Conservation (phyloP, 352 stramenopile species). For the Globisporangium nunn region DNA sequence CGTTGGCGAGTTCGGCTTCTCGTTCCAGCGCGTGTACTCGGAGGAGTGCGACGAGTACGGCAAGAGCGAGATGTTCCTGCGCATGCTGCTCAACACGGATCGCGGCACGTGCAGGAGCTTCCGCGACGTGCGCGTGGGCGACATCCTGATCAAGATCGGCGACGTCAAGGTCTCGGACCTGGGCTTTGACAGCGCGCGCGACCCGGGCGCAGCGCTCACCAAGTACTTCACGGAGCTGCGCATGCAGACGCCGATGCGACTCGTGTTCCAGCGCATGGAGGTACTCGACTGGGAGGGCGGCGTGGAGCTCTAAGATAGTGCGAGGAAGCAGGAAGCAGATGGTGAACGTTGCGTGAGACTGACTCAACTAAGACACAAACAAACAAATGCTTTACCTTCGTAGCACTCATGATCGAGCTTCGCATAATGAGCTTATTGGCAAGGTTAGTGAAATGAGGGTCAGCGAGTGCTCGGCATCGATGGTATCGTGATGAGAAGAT, state of each 20-base stretch:
- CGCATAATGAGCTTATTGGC: too few relatives aligned
- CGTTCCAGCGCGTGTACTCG: slow-evolving; percentile 60
- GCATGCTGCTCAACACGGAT: slow-evolving; percentile 73
- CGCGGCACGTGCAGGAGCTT: slow-evolving; percentile 62
- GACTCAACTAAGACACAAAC: neutral
- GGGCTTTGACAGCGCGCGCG: slow-evolving; percentile 27
- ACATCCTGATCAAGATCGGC: slow-evolving; percentile 59
- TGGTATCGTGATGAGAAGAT: too few relatives aligned
- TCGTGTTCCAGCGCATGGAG: slow-evolving; percentile 68
- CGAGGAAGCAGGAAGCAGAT: neutral
- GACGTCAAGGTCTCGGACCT: slow-evolving; percentile 55
- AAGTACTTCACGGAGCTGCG: slow-evolving; percentile 64
- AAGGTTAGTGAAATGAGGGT: too few relatives aligned
- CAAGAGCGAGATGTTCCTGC: slow-evolving; percentile 44
- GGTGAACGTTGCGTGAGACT: neutral
- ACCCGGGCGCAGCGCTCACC: slow-evolving; percentile 43
- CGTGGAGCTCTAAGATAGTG: slow-evolving; percentile 37
- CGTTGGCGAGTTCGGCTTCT: slow-evolving; percentile 64
- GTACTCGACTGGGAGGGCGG: slow-evolving; percentile 63
- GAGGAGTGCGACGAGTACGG: slow-evolving; percentile 36
- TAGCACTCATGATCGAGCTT: too few relatives aligned
- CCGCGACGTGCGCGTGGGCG: slow-evolving; percentile 45
- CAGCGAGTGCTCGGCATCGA: too few relatives aligned
- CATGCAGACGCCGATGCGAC: slow-evolving; percentile 39
- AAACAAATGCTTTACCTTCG: too few relatives aligned